Evolutionary conservation across 306 rosid species (phyloP).

Genomic region (Cucurbita maxima): DNA sequence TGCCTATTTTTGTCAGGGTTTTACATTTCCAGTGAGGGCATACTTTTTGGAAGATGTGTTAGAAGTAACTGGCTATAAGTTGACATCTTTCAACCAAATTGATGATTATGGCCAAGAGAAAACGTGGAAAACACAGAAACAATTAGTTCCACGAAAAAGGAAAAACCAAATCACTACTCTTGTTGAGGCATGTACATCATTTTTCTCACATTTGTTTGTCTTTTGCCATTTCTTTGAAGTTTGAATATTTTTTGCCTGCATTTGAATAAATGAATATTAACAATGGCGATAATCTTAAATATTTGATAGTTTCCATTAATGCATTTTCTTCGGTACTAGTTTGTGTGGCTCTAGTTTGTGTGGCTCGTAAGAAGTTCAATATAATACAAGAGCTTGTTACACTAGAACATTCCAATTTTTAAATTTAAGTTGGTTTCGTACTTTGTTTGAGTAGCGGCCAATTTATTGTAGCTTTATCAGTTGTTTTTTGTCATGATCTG

Average conservation of each 20-base stretch:
- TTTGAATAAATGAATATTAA: neutral
- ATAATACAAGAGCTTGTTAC: neutral
- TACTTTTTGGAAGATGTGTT: slow-evolving; percentile 81
- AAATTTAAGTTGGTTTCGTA: neutral
- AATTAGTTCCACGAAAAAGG: slow-evolving; percentile 67
- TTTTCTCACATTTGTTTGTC: neutral
- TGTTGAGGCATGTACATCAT: slow-evolving; percentile 51
- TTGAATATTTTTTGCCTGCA: neutral
- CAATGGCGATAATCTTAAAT: neutral
- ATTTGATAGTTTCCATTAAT: neutral
- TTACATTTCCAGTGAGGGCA: slow-evolving; percentile 74
- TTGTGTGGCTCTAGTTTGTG: neutral
- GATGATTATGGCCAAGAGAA: slow-evolving; percentile 99
- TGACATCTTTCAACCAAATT: slow-evolving; percentile 74
- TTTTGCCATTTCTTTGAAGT: neutral
- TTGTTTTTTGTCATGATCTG: neutral
- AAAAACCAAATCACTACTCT: slow-evolving; percentile 82
- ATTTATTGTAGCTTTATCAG: neutral
- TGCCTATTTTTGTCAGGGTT: slow-evolving; percentile 48
- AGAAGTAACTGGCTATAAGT: slow-evolving; percentile 79
- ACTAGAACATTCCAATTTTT: neutral
- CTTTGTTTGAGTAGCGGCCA: neutral
- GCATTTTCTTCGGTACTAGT: neutral
- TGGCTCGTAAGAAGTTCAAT: neutral
- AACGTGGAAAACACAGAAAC: slow-evolving; percentile 91